Evolutionary conservation across 495 filamentous ascomycete species (phyloP).

Genomic region (Penicillium fimorum): DNA sequence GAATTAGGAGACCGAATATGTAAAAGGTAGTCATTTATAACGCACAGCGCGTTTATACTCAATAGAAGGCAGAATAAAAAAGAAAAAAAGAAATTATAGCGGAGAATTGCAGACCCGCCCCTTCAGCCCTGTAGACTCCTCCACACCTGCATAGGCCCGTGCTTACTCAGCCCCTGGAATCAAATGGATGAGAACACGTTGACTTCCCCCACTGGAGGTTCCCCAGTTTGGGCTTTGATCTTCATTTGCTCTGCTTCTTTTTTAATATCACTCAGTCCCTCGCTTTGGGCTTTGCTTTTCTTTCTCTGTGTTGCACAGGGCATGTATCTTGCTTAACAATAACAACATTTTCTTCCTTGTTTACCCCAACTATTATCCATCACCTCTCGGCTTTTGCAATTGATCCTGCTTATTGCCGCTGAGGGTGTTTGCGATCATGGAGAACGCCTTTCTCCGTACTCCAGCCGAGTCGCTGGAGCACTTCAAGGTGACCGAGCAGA

Average conservation of each 20-base stretch:
- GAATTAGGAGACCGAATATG: neutral
- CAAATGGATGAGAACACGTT: slow-evolving; percentile 42
- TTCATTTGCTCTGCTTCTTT: slow-evolving; percentile 5
- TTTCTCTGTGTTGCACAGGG: slow-evolving; percentile 13
- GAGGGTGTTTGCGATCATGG: slow-evolving; percentile 55
- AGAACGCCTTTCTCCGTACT: slow-evolving; percentile 71
- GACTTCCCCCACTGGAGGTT: slow-evolving; percentile 21
- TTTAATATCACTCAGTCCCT: slow-evolving; percentile 8
- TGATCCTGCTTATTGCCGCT: slow-evolving; percentile 19
- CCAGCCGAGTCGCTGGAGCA: slow-evolving; percentile 66
- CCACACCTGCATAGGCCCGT: neutral
- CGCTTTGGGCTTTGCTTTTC: slow-evolving; percentile 1
- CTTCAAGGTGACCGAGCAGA: slow-evolving; percentile 64
- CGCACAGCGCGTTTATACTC: neutral
- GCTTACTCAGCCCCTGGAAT: slow-evolving; percentile 25
- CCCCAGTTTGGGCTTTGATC: slow-evolving; percentile 17
- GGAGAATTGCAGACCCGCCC: slow-evolving; percentile 10
- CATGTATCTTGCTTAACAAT: slow-evolving; percentile 22
- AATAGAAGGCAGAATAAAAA: neutral
- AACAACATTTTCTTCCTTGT: slow-evolving; percentile 21
- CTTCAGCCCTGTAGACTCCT: slow-evolving; percentile 26
- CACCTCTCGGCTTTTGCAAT: slow-evolving; percentile 15
- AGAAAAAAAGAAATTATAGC: neutral
- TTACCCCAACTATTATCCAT: slow-evolving; percentile 22
- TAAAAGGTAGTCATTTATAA: neutral